phyloP scores from a whole-genome alignment of 2,329 filamentous ascomycete genomes.

The Lasiodiplodia sp. region DNA sequence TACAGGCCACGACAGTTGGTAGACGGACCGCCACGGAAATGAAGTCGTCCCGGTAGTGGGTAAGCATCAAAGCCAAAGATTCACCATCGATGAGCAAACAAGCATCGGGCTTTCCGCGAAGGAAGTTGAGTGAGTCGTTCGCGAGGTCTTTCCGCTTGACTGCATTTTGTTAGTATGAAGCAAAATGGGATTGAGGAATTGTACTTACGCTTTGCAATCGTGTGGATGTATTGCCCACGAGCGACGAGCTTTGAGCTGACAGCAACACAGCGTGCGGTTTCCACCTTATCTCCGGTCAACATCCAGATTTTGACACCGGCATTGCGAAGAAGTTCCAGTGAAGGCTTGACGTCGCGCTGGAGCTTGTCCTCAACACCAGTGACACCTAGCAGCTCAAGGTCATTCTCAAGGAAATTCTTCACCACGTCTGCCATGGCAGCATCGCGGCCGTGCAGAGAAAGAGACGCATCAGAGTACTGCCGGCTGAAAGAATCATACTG shows the following conservation, averaged over 20 bases:
- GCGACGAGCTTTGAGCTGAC: conserved; percentile 94
- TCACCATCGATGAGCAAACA: conserved; percentile 96
- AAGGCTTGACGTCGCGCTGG: conserved; percentile 94
- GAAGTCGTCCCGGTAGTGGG: conserved; percentile 82
- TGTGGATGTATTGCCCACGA: conserved; percentile 94
- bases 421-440: conserved; percentile 81
- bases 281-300: conserved; percentile 98
- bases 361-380: conserved; percentile 98
- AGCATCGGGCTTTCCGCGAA: conserved; percentile 83
- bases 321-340: conserved; percentile 91
- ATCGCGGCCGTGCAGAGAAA: conserved; percentile 82
- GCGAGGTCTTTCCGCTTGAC: conserved; percentile 83
- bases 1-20: conserved; percentile 92
- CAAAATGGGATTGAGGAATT: not conserved
- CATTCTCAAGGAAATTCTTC: conserved; percentile 80
- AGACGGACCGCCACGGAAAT: conserved; percentile 86
- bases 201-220: conserved; percentile 71
- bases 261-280: conserved; percentile 95
- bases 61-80: conserved; percentile 82
- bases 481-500: conserved; percentile 83
- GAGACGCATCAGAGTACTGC: conserved; percentile 78
- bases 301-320: conserved; percentile 99
- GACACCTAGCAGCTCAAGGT: conserved; percentile 93
- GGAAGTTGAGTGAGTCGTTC: conserved; percentile 85
- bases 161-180: conserved; percentile 34